phyloP scores from a whole-genome alignment of 1,284 basidiomycete species.

The Malassezia psittaci region DNA sequence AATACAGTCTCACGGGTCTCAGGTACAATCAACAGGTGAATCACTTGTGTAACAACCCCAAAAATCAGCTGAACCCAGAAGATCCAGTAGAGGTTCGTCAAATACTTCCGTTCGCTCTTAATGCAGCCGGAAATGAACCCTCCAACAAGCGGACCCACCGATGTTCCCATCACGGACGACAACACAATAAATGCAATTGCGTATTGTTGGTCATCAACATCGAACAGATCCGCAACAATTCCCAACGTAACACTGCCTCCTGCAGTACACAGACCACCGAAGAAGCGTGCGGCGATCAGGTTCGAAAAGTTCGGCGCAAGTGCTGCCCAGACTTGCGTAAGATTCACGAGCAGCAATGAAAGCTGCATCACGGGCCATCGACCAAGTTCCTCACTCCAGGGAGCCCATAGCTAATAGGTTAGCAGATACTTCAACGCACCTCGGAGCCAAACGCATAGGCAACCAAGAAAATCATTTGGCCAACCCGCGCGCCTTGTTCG shows the following conservation, averaged over 20 bases:
- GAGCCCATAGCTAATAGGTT: conserved; percentile 35
- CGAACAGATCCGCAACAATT: conserved; percentile 49
- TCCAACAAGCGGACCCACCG: conserved; percentile 42
- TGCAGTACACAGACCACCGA: conserved; percentile 47
- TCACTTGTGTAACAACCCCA: conserved; percentile 47
- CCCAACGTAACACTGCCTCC: conserved; percentile 51
- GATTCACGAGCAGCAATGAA: conserved; percentile 47
- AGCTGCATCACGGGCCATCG: conserved; percentile 42
- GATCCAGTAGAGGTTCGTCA: conserved; percentile 32
- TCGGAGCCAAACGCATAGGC: conserved; percentile 49
- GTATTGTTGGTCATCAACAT: conserved; percentile 45
- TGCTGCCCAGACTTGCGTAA: conserved; percentile 36
- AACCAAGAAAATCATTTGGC: conserved; percentile 50
- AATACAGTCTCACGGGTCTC: conserved; percentile 49
- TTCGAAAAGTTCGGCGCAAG: conserved; percentile 44
- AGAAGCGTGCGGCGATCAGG: conserved; percentile 41
- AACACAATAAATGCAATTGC: conserved; percentile 46
- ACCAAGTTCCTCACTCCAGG: conserved; percentile 47
- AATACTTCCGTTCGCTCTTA: conserved; percentile 3
- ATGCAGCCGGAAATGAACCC: conserved; percentile 27
- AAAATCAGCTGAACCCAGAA: conserved; percentile 50
- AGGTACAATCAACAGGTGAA: conserved; percentile 49
- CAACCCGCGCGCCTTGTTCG: conserved; percentile 48
- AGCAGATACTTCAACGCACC: conserved; percentile 34
- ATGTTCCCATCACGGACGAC: conserved; percentile 41